phyloP scores from a whole-genome alignment of 73 alveolate species.

The Stentor roeselii region DNA sequence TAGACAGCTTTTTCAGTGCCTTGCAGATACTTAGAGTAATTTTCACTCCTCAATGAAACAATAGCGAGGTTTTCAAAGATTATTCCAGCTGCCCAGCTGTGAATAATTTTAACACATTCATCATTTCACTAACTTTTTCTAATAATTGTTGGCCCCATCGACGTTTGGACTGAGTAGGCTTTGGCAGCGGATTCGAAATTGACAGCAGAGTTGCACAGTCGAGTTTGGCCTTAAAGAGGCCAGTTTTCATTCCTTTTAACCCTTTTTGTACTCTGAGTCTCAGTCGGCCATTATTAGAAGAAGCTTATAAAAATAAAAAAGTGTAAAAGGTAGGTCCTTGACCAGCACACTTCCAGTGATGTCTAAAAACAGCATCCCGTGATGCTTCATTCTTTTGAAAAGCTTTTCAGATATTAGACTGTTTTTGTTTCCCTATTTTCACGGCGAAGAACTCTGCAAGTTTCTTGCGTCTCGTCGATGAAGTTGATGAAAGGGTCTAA shows the following conservation, averaged over 20 bases:
- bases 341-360: too few species aligned
- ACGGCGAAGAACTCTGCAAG: too few species aligned
- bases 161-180: background rate
- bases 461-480: too few species aligned
- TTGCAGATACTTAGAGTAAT: background rate
- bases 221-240: background rate
- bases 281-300: too few species aligned
- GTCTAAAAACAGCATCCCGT: too few species aligned
- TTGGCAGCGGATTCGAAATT: constrained; percentile 19
- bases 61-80: constrained; percentile 4
- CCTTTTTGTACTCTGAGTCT: constrained; percentile 19
- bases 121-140: background rate
- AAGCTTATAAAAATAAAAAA: too few species aligned
- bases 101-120: background rate
- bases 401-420: too few species aligned
- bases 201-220: background rate
- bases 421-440: too few species aligned
- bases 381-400: too few species aligned
- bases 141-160: constrained; percentile 2
- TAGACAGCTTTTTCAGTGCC: constrained; percentile 21
- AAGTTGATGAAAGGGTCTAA: too few species aligned
- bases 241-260: background rate
- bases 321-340: too few species aligned
- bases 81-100: constrained; percentile 27
- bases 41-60: background rate